Base-by-base conservation (phyloP, 768 basidiomycete species). In the Xanthoconium stramineum region DNA sequence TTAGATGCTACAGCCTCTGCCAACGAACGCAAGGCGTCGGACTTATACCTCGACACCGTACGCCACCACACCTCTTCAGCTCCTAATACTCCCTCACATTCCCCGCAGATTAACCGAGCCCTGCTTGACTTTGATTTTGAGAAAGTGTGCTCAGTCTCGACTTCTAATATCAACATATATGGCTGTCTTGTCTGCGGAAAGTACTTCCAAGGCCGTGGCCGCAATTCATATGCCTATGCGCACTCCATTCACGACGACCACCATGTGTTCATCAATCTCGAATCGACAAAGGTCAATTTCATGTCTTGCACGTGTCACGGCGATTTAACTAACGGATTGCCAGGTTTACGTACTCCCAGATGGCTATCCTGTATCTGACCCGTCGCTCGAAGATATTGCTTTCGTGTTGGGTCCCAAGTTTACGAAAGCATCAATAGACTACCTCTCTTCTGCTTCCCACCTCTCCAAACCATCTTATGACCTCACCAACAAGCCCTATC, bases 211-310 rank as follows among this genome's bases (percentile, higher is more conserved):
- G 97, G 97, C 28, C 80, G 97, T 65, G 96, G 97, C 36, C 86
- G 88, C 60, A 91, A 81, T 44, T 94, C 94, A 54, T 94, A 94
- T 69, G 97, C 97, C 24, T 99, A 97, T 73, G 84, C 94, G 15
- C 97, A 99, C 74, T 90, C 94, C 45, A 95, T 99, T 60, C 92
- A 95, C 66, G 94, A 98, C 57, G 95, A 97, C 72, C 95, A 99
- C 69, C 94, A 98, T 67, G 97, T 98, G 54, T 99, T 94, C 79
- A 91, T 99, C 65, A 94, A 98, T 72, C 80, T 98, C 33, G 88
- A 91, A 65, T 92, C 94, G 5, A 86, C 90, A 55, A 96, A 95
- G 85, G 96, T 62, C 57, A 58, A 30, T 61, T 52, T 17, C 53
- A 48, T 56, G 51, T 43, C 59, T 55, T 14, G 47, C 55, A 61